Evolutionary conservation across 2,329 filamentous ascomycete species (phyloP), one percentile per base, ranked within the genome.

Genomic region (Lecanicillium sp.): DNA sequence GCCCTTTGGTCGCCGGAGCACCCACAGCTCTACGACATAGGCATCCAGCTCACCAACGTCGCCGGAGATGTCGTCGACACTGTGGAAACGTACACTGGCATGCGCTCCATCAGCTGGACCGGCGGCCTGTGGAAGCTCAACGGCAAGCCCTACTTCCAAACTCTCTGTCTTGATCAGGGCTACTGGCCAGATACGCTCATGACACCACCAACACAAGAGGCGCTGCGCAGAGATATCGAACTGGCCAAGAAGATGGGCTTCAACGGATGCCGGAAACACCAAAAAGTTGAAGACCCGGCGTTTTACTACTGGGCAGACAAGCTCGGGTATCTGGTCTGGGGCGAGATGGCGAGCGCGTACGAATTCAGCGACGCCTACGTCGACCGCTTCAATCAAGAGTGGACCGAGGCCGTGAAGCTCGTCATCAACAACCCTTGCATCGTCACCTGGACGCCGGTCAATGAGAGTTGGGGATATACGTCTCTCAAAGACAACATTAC

Each of bases 361-460:
- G 66, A 74, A 41, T 83, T 81, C 55, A 74, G 67, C 45, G 50
- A 66, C 5, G 68, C 74, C 20, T 81, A 79, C 45, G 64, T 73
- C 7, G 65, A 72, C 17, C 65, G 78, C 1, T 81, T 83, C 60
- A 69, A 79, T 46, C 62, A 69, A 36, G 80, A 84, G 50, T 84
- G 80, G 80, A 62, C 65, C 2, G 78, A 79, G 51, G 68, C 72
- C 5, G 72, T 84, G 5, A 69, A 68, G 50, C 60, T 80, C 15
- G 79, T 81, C 49, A 74, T 82, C 44, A 84, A 83, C 47, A 77
- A 80, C 38, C 77, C 80, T 0, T 75, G 65, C 7, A 62, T 84
- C 17, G 66, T 84, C 5, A 73, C 74, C 0, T 84, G 80, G 80
- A 84, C 79, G 3, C 77, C 77, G 0, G 71, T 79, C 33, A 84